Percentiles rank a stretch among this genome's conserved stretches.
Conservation (phyloP, 2,329 filamentous ascomycete genomes). For the Penicillium concentricum region DNA sequence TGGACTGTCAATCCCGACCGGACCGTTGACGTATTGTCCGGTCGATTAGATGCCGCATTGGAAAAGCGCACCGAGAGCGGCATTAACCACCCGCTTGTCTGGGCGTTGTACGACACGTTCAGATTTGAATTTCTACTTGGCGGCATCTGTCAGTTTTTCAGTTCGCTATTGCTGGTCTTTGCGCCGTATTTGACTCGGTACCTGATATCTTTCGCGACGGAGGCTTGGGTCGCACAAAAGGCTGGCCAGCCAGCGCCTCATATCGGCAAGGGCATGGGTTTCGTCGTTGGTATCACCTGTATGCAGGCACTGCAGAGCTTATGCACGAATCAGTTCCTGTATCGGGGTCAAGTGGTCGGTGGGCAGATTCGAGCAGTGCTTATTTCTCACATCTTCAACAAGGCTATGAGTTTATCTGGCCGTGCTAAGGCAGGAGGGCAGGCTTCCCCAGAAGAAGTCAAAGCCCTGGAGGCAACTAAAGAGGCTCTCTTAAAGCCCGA, state of each 20-base stretch:
- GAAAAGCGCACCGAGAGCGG: conserved; percentile 65
- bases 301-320: conserved; percentile 86
- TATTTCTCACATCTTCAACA: conserved; percentile 86
- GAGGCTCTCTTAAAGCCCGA: conserved; percentile 44
- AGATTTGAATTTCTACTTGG: conserved; percentile 81
- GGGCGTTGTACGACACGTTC: conserved; percentile 84
- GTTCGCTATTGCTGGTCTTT: conserved; percentile 73
- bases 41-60: conserved; percentile 67
- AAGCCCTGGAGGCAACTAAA: conserved; percentile 42
- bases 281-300: conserved; percentile 77
- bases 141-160: conserved; percentile 70
- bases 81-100: conserved; percentile 70
- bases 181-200: conserved; percentile 83
- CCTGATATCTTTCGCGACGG: conserved; percentile 78
- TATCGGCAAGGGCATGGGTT: conserved; percentile 73
- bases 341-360: conserved; percentile 86
- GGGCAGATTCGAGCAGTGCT: conserved; percentile 78
- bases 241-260: conserved; percentile 57
- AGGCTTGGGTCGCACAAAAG: conserved; percentile 69
- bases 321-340: conserved; percentile 87
- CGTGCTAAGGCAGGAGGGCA: conserved; percentile 80
- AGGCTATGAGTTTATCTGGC: conserved; percentile 84
- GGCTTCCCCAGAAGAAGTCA: conserved; percentile 51
- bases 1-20: conserved; percentile 84
- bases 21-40: conserved; percentile 67